Percentiles rank a stretch among this genome's conserved stretches.
Conservation (phyloP, 1,284 basidiomycete genomes). For the Sporisorium iseilematis-ciliati region DNA sequence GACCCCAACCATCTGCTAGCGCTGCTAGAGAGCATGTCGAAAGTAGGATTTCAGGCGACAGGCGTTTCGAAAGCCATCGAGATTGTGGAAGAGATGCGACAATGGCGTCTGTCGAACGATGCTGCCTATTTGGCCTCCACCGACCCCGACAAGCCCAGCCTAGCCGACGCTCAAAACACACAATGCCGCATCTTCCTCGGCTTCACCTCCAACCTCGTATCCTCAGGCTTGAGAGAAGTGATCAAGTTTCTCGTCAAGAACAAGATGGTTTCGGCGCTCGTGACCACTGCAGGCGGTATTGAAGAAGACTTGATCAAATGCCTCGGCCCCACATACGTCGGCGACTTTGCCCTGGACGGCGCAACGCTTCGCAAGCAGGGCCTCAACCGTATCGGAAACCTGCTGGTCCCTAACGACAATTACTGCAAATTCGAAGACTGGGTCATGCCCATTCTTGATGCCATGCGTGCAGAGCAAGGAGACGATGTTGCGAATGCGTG, state of each 20-base stretch:
- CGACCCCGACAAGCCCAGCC: constrained; percentile 48
- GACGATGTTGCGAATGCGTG: constrained; percentile 75
- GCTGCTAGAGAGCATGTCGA: constrained; percentile 83
- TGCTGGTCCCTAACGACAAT: constrained; percentile 97
- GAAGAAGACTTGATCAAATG: constrained; percentile 99
- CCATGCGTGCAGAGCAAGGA: constrained; percentile 92
- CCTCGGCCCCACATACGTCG: constrained; percentile 90
- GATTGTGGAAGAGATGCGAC: constrained; percentile 84
- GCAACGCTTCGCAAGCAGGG: constrained; percentile 86
- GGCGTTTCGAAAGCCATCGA: constrained; percentile 89
- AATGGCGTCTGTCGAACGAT: constrained; percentile 57
- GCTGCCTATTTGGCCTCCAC: constrained; percentile 37
- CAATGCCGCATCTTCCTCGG: constrained; percentile 92
- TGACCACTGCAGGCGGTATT: constrained; percentile 97
- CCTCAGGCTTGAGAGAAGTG: constrained; percentile 93
- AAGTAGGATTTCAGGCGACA: constrained; percentile 95
- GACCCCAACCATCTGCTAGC: constrained; percentile 76
- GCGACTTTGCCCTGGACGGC: constrained; percentile 90
- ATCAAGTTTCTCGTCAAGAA: constrained; percentile 94
- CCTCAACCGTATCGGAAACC: constrained; percentile 96
- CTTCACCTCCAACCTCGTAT: constrained; percentile 98
- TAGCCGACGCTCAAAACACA: constrained; percentile 75
- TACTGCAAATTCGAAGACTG: constrained; percentile 99
- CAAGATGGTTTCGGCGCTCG: constrained; percentile 87
- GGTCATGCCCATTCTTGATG: constrained; percentile 92